Evolutionary conservation across 192 early-diverging fungal species (phyloP).

Genomic region (Cetraspora pellucida): DNA sequence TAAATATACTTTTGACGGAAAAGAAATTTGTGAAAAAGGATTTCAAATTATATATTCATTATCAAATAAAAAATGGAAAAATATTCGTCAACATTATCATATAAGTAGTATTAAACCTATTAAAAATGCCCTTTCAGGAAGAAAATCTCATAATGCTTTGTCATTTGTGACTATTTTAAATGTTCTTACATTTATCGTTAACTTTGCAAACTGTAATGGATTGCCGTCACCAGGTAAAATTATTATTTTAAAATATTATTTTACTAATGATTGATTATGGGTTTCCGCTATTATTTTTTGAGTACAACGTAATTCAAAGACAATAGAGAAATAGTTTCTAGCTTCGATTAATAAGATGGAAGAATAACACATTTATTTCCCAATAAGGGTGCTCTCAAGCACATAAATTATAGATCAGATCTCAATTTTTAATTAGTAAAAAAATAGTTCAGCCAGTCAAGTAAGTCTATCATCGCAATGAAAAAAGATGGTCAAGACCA

Average conservation of each 20-base stretch:
- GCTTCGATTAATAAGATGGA: too few species aligned
- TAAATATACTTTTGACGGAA: background rate
- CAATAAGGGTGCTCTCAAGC: too few species aligned
- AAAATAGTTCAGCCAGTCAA: background rate
- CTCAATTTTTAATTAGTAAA: background rate
- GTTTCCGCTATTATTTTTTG: too few species aligned
- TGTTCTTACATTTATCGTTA: background rate
- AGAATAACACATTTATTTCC: too few species aligned
- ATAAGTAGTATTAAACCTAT: background rate
- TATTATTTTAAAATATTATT: background rate
- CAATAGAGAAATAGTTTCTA: too few species aligned
- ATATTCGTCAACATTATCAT: background rate
- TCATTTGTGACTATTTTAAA: background rate
- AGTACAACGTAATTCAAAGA: too few species aligned
- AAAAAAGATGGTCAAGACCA: too few species aligned
- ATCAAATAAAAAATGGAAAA: background rate
- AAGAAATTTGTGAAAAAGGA: background rate
- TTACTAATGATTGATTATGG: too few species aligned
- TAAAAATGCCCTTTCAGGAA: background rate
- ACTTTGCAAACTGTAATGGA: background rate
- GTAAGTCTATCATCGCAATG: too few species aligned
- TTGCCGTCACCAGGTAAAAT: background rate
- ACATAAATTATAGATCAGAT: too few species aligned
- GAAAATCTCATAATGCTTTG: background rate
- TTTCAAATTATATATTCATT: background rate